phyloP scores from a whole-genome alignment of 371 early-diverging fungal species.

The Mucor circinelloides region DNA sequence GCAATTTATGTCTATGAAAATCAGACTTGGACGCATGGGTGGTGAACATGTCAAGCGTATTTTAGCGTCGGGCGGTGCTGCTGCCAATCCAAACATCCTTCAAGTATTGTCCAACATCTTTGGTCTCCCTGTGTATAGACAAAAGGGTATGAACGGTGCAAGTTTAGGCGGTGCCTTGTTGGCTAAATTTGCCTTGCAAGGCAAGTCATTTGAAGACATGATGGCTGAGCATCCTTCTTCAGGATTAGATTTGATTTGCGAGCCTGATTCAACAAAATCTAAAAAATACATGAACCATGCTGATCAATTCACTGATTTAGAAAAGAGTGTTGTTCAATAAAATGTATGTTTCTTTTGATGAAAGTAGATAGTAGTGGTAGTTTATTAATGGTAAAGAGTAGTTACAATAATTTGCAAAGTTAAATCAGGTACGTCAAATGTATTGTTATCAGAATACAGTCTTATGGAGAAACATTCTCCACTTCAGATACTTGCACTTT shows the following conservation, averaged over 20 bases:
- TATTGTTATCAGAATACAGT: too few species aligned
- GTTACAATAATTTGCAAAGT: too few species aligned
- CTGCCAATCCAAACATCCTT: slow-evolving; percentile 58
- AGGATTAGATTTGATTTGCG: slow-evolving; percentile 33
- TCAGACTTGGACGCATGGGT: slow-evolving; percentile 43
- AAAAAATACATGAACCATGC: slow-evolving; percentile 4
- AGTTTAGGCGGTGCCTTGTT: slow-evolving; percentile 52
- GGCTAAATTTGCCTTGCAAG: slow-evolving; percentile 38
- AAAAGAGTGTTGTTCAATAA: slow-evolving; percentile 13
- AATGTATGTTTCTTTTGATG: too few species aligned
- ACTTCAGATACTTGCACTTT: not conserved
- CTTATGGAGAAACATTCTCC: not conserved
- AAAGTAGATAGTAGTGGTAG: too few species aligned
- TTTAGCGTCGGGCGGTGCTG: slow-evolving; percentile 79
- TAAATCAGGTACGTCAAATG: too few species aligned
- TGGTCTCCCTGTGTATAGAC: slow-evolving; percentile 65
- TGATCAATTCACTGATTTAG: slow-evolving; percentile 18
- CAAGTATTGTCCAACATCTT: slow-evolving; percentile 73
- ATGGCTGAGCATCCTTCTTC: slow-evolving; percentile 28
- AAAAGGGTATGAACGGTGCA: slow-evolving; percentile 48
- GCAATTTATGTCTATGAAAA: slow-evolving; percentile 76
- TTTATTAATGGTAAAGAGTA: too few species aligned
- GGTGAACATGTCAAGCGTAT: slow-evolving; percentile 45
- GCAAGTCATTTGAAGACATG: slow-evolving; percentile 38
- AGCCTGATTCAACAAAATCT: slow-evolving; percentile 26